Percentiles rank a stretch among this genome's conserved stretches.
Evolutionary conservation across 257 asterid species (phyloP).

Genomic region (Solanum tarijense): DNA sequence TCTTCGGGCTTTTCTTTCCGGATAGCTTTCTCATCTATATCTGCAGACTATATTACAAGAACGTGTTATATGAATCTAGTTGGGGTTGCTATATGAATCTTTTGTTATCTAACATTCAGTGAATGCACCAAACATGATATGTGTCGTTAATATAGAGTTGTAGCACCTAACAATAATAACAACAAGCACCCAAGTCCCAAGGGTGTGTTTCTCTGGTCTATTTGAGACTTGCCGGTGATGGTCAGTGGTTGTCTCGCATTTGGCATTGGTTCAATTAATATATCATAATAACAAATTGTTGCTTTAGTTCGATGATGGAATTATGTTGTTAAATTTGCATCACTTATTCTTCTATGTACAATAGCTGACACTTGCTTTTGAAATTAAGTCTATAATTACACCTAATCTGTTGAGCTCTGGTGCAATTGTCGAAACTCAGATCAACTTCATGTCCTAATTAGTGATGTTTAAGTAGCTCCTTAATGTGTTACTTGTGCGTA

Average conservation of each 20-base stretch:
- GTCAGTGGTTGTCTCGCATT: neutral
- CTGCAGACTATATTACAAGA: constrained; percentile 55
- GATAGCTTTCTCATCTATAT: constrained; percentile 87
- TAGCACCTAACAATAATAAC: neutral
- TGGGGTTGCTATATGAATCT: neutral
- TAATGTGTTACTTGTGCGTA: neutral
- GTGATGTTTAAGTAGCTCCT: neutral
- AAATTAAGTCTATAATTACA: neutral
- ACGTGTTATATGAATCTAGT: neutral
- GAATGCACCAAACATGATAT: neutral
- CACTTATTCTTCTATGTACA: neutral
- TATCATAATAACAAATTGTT: neutral
- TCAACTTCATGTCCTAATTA: neutral
- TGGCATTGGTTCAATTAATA: neutral
- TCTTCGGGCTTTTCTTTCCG: constrained; percentile 85
- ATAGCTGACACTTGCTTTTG: neutral
- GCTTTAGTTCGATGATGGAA: neutral
- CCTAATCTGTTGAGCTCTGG: neutral
- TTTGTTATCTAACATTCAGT: neutral
- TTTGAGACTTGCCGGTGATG: neutral
- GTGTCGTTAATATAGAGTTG: neutral
- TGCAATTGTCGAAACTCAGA: neutral
- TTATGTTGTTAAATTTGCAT: neutral
- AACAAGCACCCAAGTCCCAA: neutral
- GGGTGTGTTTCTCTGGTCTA: neutral